phyloP scores from a whole-genome alignment of 2,329 filamentous ascomycete genomes.

The Celoporthe dispersa region DNA sequence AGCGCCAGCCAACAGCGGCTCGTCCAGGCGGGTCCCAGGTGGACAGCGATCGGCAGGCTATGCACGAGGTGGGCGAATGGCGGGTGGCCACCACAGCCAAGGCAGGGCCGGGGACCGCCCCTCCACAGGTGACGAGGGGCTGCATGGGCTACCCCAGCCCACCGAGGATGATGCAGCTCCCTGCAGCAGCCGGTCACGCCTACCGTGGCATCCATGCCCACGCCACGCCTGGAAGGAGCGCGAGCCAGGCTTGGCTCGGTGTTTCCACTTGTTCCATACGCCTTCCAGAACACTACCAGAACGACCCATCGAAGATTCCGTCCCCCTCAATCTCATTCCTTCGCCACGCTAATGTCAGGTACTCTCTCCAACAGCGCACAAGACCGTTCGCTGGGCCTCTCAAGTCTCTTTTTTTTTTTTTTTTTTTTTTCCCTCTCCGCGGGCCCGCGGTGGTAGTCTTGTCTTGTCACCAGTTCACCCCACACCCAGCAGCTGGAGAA shows the following conservation, averaged over 20 bases:
- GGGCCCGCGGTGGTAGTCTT: too few species aligned
- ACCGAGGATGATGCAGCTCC: constrained; percentile 2
- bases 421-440: too few species aligned
- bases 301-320: constrained; percentile 13
- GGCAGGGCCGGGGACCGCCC: background rate
- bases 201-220: background rate
- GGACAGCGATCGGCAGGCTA: constrained; percentile 8
- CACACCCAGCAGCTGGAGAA: background rate
- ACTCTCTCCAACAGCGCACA: constrained; percentile 4
- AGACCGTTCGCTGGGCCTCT: background rate
- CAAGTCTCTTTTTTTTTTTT: background rate
- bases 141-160: constrained; percentile 1
- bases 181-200: background rate
- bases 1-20: background rate
- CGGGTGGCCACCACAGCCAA: constrained; percentile 9
- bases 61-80: background rate
- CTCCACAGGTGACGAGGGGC: constrained; percentile 7
- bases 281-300: constrained; percentile 21
- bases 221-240: constrained; percentile 5
- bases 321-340: background rate
- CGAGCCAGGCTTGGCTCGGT: constrained; percentile 10
- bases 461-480: too few species aligned
- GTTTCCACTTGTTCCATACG: constrained; percentile 19
- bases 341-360: constrained; percentile 21
- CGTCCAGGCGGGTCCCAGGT: background rate